Base-by-base conservation (phyloP, 1,139 yeast genomes). In the Geotrichum siamense region DNA sequence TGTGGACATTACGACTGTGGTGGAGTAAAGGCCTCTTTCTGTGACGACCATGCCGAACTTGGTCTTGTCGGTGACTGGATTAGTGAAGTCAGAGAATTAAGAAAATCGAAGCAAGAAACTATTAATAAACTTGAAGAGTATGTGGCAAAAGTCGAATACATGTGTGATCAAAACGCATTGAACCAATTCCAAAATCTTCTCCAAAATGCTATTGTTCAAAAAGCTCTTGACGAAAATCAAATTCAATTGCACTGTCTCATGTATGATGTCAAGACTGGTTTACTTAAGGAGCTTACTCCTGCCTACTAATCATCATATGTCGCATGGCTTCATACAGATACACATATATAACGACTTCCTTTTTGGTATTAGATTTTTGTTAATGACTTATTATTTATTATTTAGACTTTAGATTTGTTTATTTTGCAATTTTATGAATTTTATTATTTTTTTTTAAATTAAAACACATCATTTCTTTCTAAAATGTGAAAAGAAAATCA, bases 1-100 rank as follows among this genome's bases (percentile, higher is more conserved):
- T 87, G 96, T 64, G 98, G 98, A 13, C 98, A 91, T 68, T 84
- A 94, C 29, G 95, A 87, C 64, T 91, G 98, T 69, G 97, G 96
- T 42, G 98, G 97, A 26, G 78, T 87, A 47, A 81, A 87, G 80
- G 91, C 96, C 19, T 81, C 94, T 13, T 67, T 89, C 48, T 73
- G 81, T 4, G 78, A 79, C 55, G 37, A 33, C 15, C 10, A 20
- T 16, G 27, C 16, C 16, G 37, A 12, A 16, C 72, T 84, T 39
- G 84, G 85, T 23, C 80, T 78, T 19, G 69, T 83, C 49, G 91
- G 82, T 63, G 75, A 76, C 50, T 83, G 93, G 93, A 71, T 83
- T 51, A 74, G 78, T 49, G 82, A 84, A 21, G 69, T 83, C 45
- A 74, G 87, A 54, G 85, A 79, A 51, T 78, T 80, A 45, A 69